Percentiles rank a stretch among this genome's conserved stretches.
These are phyloP conservation scores for Gonium pectorale DNA, from an alignment of 139 green algal genomes.

Conservation along the genomic window DNA sequence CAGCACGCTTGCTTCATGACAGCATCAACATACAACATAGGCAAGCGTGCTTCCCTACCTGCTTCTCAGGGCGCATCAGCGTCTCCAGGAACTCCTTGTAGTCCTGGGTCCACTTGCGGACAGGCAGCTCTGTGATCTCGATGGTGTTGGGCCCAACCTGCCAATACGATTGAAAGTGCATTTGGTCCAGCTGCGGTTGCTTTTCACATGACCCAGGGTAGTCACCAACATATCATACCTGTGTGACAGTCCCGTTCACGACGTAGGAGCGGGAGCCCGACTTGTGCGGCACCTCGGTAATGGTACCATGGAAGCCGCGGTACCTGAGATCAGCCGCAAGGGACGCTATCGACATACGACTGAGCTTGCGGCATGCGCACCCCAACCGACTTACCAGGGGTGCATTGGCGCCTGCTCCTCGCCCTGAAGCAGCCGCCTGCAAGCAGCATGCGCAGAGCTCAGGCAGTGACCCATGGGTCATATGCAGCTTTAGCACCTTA, in stretches of 20 bases:
- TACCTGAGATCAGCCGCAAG: conserved; percentile 32
- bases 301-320: conserved; percentile 73
- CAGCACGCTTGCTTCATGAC: too few relatives aligned
- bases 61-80: conserved; percentile 77
- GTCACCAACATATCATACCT: conserved; percentile 50
- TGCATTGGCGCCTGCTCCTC: conserved; percentile 83
- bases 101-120: conserved; percentile 98
- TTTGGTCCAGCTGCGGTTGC: not conserved
- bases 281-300: conserved; percentile 78
- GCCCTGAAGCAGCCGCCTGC: conserved; percentile 78
- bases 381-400: conserved; percentile 85
- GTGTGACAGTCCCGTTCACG: conserved; percentile 76
- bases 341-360: not conserved
- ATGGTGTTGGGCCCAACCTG: conserved; percentile 74
- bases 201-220: too few relatives aligned
- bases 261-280: conserved; percentile 77
- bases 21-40: too few relatives aligned
- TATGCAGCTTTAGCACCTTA: not conserved
- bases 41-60: too few relatives aligned
- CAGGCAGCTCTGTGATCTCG: conserved; percentile 95
- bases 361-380: too few relatives aligned
- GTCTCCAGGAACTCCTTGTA: conserved; percentile 99
- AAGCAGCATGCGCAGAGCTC: not conserved
- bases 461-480: conserved; percentile 1
- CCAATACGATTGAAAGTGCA: not conserved